Conservation (phyloP, 768 basidiomycete species). For the Exidia glandulosa region DNA sequence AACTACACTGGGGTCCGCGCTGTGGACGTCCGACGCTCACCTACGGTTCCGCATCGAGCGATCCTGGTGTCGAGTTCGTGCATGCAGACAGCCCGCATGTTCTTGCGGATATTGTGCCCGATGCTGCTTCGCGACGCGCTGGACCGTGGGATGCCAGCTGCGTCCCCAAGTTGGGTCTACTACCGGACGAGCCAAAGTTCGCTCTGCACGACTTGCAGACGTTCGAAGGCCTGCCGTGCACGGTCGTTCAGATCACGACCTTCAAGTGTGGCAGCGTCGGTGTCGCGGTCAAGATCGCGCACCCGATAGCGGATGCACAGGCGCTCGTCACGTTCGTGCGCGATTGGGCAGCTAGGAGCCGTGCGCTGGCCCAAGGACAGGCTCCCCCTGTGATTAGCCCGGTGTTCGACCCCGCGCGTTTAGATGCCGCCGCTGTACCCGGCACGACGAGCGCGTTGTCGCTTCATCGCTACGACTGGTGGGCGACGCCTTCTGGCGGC, state of each 20-base stretch:
- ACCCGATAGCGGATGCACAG: slow-evolving; percentile 27
- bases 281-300: slow-evolving; percentile 23
- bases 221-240: slow-evolving; percentile 19
- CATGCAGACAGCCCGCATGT: neutral
- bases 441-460: slow-evolving; percentile 13
- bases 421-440: slow-evolving; percentile 21
- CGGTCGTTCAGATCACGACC: slow-evolving; percentile 24
- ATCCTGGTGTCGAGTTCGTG: neutral
- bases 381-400: slow-evolving; percentile 11
- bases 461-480: slow-evolving; percentile 22
- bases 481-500: slow-evolving; percentile 9
- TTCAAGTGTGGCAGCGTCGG: slow-evolving; percentile 18
- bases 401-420: slow-evolving; percentile 18
- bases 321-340: slow-evolving; percentile 22
- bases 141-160: neutral
- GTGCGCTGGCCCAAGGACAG: slow-evolving; percentile 6
- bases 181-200: neutral
- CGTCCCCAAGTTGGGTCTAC: neutral
- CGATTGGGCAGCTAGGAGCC: slow-evolving; percentile 24
- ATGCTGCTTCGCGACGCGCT: neutral
- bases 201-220: slow-evolving; percentile 1
- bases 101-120: neutral
- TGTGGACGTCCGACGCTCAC: neutral
- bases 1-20: neutral
- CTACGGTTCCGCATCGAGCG: neutral